Conservation (phyloP, 306 rosid genomes). For the Rubus parviflorus region DNA sequence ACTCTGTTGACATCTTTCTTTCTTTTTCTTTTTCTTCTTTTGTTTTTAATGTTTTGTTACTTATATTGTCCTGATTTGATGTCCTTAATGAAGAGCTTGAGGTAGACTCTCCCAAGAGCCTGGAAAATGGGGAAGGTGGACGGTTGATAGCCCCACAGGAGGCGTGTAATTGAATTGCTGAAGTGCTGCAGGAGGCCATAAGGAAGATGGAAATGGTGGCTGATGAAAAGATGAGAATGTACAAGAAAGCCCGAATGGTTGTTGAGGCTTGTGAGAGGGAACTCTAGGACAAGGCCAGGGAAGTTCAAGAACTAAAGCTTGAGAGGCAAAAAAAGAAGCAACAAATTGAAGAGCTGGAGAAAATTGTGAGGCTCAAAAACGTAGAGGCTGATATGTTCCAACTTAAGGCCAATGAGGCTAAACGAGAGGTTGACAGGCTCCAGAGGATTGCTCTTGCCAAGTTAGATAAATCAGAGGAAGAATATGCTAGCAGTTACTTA, state of each 20-base stretch:
- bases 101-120: conserved; percentile 62
- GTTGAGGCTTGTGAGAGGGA: conserved; percentile 85
- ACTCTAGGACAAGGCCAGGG: conserved; percentile 83
- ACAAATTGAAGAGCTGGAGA: conserved; percentile 91
- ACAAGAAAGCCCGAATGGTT: conserved; percentile 86
- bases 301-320: conserved; percentile 74
- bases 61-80: conserved; percentile 1
- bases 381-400: conserved; percentile 99
- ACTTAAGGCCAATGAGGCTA: conserved; percentile 89
- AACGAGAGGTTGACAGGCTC: conserved; percentile 91
- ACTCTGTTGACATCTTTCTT: no score
- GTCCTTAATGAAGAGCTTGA: conserved; percentile 75
- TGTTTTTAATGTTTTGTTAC: background rate
- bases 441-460: conserved; percentile 91
- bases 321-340: conserved; percentile 83
- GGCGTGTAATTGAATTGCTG: conserved; percentile 90
- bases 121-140: conserved; percentile 87
- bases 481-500: conserved; percentile 82
- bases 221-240: conserved; percentile 94
- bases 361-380: conserved; percentile 86
- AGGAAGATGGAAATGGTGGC: conserved; percentile 98
- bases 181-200: conserved; percentile 93
- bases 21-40: no score
- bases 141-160: conserved; percentile 90
- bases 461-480: conserved; percentile 96